Conservation (phyloP, 1,284 basidiomycete species). For the Ganoderma sinense region DNA sequence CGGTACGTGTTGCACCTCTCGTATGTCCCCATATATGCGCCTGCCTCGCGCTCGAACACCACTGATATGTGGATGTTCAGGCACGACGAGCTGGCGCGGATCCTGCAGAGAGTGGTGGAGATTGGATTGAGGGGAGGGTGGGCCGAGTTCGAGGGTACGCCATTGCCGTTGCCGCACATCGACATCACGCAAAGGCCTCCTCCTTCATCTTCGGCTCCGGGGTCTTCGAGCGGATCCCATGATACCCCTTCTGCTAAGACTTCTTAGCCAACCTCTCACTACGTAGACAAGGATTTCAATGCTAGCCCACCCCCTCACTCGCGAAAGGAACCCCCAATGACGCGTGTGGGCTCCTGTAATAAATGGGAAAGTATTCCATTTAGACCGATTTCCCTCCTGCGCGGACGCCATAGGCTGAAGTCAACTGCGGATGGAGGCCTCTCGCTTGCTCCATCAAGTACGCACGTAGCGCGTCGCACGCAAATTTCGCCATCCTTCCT, state of each 20-base stretch:
- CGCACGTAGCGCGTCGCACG: too few relatives aligned
- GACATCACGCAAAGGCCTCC: slow-evolving; percentile 36
- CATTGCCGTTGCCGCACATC: slow-evolving; percentile 56
- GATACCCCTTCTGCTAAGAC: slow-evolving; percentile 1
- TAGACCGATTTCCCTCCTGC: too few relatives aligned
- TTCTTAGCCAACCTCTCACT: background rate
- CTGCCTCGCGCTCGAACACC: background rate
- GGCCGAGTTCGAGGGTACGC: slow-evolving; percentile 67
- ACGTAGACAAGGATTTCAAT: background rate
- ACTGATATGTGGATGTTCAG: slow-evolving; percentile 41
- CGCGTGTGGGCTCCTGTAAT: background rate
- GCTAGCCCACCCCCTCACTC: background rate
- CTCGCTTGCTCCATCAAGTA: too few relatives aligned
- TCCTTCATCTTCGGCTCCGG: slow-evolving; percentile 7
- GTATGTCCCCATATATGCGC: slow-evolving; percentile 15
- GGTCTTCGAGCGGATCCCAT: slow-evolving; percentile 1
- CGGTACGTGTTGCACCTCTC: slow-evolving; percentile 47
- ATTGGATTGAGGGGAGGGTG: slow-evolving; percentile 76
- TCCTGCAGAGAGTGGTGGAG: slow-evolving; percentile 75
- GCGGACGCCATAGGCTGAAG: too few relatives aligned
- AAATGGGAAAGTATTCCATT: too few relatives aligned
- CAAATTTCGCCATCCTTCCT: too few relatives aligned
- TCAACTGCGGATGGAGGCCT: too few relatives aligned
- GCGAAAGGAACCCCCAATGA: background rate
- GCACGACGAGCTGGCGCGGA: slow-evolving; percentile 69